Percentiles rank a stretch among this genome's conserved stretches.
Conservation (phyloP, 805 yeast genomes). For the Sungouiozyma ichnusensis region DNA sequence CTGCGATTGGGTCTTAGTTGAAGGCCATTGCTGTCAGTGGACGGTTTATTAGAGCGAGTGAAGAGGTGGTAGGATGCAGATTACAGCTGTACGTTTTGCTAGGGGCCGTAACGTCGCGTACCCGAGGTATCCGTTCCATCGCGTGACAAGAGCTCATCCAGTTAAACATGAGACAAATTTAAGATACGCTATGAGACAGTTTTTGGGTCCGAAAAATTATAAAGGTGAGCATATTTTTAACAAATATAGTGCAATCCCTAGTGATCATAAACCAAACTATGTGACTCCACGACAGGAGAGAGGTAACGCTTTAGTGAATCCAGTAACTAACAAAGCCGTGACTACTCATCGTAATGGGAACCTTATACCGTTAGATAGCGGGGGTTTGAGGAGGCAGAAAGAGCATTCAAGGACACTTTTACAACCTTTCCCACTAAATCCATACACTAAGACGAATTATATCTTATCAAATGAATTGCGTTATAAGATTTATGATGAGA, state of each 20-base stretch:
- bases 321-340: constrained; percentile 26
- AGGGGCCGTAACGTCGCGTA: constrained; percentile 31
- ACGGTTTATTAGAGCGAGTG: too few relatives aligned
- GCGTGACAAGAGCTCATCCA: constrained; percentile 32
- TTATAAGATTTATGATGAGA: constrained; percentile 46
- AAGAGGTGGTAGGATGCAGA: background rate
- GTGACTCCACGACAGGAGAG: constrained; percentile 44
- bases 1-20: too few relatives aligned
- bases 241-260: constrained; percentile 60
- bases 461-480: constrained; percentile 51
- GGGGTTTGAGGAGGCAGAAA: constrained; percentile 3
- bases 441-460: constrained; percentile 55
- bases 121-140: constrained; percentile 40
- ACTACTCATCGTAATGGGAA: constrained; percentile 15
- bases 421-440: constrained; percentile 77
- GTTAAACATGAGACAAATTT: constrained; percentile 41
- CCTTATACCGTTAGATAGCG: constrained; percentile 2
- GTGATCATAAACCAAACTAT: constrained; percentile 63
- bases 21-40: too few relatives aligned
- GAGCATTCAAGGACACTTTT: constrained; percentile 21
- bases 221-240: constrained; percentile 73
- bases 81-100: background rate
- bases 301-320: constrained; percentile 30
- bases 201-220: constrained; percentile 74
- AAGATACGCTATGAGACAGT: constrained; percentile 55